These are phyloP conservation scores for Cercospora zeae-maydis DNA, from an alignment of 2,329 filamentous ascomycete genomes.

Conservation along the genomic window DNA sequence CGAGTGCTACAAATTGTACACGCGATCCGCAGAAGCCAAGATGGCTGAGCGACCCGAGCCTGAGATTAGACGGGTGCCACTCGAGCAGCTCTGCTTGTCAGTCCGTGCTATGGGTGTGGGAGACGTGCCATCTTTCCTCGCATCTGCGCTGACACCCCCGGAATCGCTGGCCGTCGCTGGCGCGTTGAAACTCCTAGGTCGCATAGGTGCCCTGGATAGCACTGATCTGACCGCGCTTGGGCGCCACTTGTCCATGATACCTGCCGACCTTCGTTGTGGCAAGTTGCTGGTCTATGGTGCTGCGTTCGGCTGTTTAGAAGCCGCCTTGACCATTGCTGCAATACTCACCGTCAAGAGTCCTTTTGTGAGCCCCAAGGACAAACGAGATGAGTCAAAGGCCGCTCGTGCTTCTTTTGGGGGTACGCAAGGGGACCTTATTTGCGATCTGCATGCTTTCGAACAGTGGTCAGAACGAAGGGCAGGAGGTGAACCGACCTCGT, in stretches of 20 bases:
- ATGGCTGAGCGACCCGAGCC: constrained; percentile 89
- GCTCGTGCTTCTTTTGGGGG: constrained; percentile 72
- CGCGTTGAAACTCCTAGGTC: constrained; percentile 70
- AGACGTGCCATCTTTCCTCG: constrained; percentile 77
- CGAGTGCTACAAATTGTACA: constrained; percentile 93
- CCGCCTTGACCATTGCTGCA: constrained; percentile 82
- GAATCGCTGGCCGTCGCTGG: constrained; percentile 80
- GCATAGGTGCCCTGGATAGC: constrained; percentile 86
- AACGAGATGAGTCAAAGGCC: constrained; percentile 74
- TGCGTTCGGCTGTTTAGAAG: constrained; percentile 87
- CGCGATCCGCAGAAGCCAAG: constrained; percentile 73
- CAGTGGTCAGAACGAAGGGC: constrained; percentile 69
- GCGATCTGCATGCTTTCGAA: constrained; percentile 79
- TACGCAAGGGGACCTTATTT: constrained; percentile 77
- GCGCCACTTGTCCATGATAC: constrained; percentile 89
- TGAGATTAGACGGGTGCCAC: constrained; percentile 85
- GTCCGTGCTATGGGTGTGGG: constrained; percentile 91
- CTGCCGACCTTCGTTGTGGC: constrained; percentile 84
- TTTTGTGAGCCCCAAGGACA: constrained; percentile 79
- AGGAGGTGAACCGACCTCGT: constrained; percentile 54
- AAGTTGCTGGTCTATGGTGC: constrained; percentile 95
- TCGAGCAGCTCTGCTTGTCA: constrained; percentile 91
- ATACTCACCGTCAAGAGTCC: constrained; percentile 87
- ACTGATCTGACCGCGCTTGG: constrained; percentile 86
- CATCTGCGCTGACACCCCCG: constrained; percentile 83